Evolutionary conservation across 192 early-diverging fungal species (phyloP).

Genomic region (Umbelopsis vinacea): DNA sequence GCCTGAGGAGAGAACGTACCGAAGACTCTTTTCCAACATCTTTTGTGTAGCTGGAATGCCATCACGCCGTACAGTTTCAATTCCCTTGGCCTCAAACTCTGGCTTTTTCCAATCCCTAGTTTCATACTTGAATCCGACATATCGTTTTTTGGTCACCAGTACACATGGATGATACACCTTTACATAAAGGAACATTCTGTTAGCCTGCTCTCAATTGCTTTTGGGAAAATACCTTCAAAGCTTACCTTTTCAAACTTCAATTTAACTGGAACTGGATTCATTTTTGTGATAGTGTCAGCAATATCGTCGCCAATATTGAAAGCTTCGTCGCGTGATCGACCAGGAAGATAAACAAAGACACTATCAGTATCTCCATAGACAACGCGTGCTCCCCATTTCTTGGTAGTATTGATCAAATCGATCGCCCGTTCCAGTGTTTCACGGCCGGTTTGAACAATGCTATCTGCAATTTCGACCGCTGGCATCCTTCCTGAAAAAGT

Average conservation of each 20-base stretch:
- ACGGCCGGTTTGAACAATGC: slow-evolving; percentile 87
- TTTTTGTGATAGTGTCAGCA: slow-evolving; percentile 69
- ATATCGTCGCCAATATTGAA: slow-evolving; percentile 87
- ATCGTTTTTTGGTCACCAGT: slow-evolving; percentile 91
- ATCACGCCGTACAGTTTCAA: slow-evolving; percentile 92
- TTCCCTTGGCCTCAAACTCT: slow-evolving; percentile 92
- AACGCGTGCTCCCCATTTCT: slow-evolving; percentile 76
- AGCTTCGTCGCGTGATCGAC: slow-evolving; percentile 68
- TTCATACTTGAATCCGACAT: slow-evolving; percentile 89
- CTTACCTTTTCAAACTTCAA: slow-evolving; percentile 92
- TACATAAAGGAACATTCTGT: background rate
- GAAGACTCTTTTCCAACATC: slow-evolving; percentile 75
- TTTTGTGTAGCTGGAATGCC: slow-evolving; percentile 80
- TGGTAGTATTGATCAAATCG: slow-evolving; percentile 60
- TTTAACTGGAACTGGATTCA: slow-evolving; percentile 82
- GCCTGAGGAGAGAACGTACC: slow-evolving; percentile 44
- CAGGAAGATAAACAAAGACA: slow-evolving; percentile 82
- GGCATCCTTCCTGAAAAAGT: slow-evolving; percentile 92
- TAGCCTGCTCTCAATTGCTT: background rate
- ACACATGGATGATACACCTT: slow-evolving; percentile 88
- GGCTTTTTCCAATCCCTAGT: slow-evolving; percentile 63
- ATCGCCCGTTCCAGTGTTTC: slow-evolving; percentile 82
- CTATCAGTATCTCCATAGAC: slow-evolving; percentile 97
- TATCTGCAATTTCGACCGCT: slow-evolving; percentile 86
- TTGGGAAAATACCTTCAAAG: background rate